Base-by-base conservation (phyloP, 2,329 filamentous ascomycete genomes). In the Pestalotiopsis fici region DNA sequence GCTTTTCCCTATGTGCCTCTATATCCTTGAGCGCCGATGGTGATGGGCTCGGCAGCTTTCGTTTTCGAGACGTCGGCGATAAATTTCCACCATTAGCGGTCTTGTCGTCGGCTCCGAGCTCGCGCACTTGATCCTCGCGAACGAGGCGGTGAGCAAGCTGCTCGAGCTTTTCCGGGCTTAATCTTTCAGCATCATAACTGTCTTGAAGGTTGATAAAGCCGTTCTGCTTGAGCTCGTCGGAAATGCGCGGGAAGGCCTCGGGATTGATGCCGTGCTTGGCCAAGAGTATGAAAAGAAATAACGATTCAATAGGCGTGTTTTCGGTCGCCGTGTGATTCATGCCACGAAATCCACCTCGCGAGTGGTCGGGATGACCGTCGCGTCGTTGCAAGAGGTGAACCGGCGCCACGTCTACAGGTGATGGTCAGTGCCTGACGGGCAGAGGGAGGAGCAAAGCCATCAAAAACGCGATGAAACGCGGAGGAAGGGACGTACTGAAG, bases 241-340 rank as follows among this genome's bases (percentile, higher is more conserved):
- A 94, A 70, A 96, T 93, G 72, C 85, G 86, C 74, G 83, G 82
- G 81, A 97, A 96, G 77, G 87, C 89, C 69, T 85, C 79, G 64
- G 88, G 83, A 71, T 89, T 87, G 71, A 90, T 83, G 76, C 92
- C 92, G 79, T 92, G 86, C 72, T 85, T 84, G 72, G 90, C 86
- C 71, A 97, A 86, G 69, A 91, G 91, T 81, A 95, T 93, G 82
- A 96, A 95, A 75, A 97, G 87, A 72, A 96, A 88, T 69, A 97
- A 87, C 76, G 91, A 92, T 86, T 97, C 94, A 84, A 97, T 92
- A 73, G 91, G 88, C 77, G 93, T 95, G 82, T 96, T 95, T 75
- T 86, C 84, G 77, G 88, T 86, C 80, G 81, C 79, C 80, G 81
- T 79, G 78, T 83, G 80, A 83, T 83, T 86, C 86, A 88, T 88